phyloP scores from a whole-genome alignment of 441 rosid species.

The Rhodomyrtus psidioides region DNA sequence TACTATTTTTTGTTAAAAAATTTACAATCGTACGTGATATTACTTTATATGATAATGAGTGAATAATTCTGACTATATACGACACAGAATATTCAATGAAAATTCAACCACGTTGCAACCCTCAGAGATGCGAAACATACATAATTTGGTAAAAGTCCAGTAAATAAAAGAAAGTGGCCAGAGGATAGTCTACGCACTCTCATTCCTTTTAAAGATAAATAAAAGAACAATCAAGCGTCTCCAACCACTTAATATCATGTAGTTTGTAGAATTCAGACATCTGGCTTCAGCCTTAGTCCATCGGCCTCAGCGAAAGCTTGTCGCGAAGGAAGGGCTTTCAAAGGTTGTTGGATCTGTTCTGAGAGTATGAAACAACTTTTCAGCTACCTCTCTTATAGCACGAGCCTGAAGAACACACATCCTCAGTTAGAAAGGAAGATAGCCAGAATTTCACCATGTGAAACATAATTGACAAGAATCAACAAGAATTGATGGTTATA shows the following conservation, averaged over 20 bases:
- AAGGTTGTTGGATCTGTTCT: slow-evolving; percentile 29
- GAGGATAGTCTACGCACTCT: background rate
- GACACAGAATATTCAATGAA: background rate
- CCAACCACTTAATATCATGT: background rate
- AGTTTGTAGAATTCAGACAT: background rate
- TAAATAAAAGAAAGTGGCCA: background rate
- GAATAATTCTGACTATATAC: background rate
- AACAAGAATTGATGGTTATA: slow-evolving; percentile 1
- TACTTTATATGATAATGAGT: too few relatives aligned
- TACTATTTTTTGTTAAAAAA: too few relatives aligned
- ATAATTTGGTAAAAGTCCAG: background rate
- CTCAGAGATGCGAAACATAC: background rate
- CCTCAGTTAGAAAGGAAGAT: background rate
- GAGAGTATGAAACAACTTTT: slow-evolving; percentile 19
- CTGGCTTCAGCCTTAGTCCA: slow-evolving; percentile 18
- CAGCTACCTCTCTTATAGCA: slow-evolving; percentile 27
- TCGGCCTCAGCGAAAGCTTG: background rate
- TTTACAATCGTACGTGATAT: too few relatives aligned
- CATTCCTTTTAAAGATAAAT: background rate
- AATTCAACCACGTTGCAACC: background rate
- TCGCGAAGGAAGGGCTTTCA: background rate
- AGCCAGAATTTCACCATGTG: background rate
- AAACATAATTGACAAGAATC: background rate
- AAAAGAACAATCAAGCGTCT: background rate
- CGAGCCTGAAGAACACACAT: slow-evolving; percentile 28